A percentile compares a stretch with the other conserved stretches of the same genome.
Evolutionary conservation across 2,329 filamentous ascomycete genomes (phyloP).

Genomic region (Fusarium musae): DNA sequence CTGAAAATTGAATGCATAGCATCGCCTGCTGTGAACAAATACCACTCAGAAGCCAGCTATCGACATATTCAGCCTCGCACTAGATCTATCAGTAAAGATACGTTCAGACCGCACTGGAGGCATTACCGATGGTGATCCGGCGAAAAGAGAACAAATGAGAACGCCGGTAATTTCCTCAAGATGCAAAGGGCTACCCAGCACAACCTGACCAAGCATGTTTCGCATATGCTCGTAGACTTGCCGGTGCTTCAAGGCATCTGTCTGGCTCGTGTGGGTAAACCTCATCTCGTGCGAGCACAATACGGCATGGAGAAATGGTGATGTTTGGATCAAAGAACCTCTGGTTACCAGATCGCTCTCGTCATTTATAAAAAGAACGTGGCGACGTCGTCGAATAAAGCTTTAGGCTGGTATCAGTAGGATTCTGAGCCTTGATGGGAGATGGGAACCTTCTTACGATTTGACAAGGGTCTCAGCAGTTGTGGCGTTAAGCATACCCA

Average conservation of each 20-base stretch:
- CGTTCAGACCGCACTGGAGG: neutral
- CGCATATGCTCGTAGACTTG: slow-evolving; percentile 54
- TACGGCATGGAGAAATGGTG: slow-evolving; percentile 54
- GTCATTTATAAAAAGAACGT: slow-evolving; percentile 19
- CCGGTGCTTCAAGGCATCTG: slow-evolving; percentile 44
- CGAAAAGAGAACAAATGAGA: slow-evolving; percentile 51
- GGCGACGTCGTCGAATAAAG: slow-evolving; percentile 21
- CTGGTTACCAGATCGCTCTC: slow-evolving; percentile 21
- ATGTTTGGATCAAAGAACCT: slow-evolving; percentile 46
- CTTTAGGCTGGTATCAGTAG: neutral
- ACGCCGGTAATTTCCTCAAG: slow-evolving; percentile 55
- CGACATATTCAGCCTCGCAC: slow-evolving; percentile 51
- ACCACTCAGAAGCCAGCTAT: slow-evolving; percentile 56
- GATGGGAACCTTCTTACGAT: neutral
- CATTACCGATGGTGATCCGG: slow-evolving; percentile 34
- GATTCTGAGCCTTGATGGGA: neutral
- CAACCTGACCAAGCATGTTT: slow-evolving; percentile 51
- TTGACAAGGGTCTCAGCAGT: slow-evolving; percentile 19
- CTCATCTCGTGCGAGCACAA: slow-evolving; percentile 54
- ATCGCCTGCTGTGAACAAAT: slow-evolving; percentile 57
- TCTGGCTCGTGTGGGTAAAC: slow-evolving; percentile 33
- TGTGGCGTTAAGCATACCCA: slow-evolving; percentile 11
- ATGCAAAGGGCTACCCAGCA: slow-evolving; percentile 53
- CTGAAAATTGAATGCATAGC: slow-evolving; percentile 56
- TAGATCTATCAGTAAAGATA: slow-evolving; percentile 1